A percentile compares a stretch with the other conserved stretches of the same genome.
Evolutionary conservation across 192 early-diverging fungal species (phyloP).

Genomic region (Geranomyces variabilis): DNA sequence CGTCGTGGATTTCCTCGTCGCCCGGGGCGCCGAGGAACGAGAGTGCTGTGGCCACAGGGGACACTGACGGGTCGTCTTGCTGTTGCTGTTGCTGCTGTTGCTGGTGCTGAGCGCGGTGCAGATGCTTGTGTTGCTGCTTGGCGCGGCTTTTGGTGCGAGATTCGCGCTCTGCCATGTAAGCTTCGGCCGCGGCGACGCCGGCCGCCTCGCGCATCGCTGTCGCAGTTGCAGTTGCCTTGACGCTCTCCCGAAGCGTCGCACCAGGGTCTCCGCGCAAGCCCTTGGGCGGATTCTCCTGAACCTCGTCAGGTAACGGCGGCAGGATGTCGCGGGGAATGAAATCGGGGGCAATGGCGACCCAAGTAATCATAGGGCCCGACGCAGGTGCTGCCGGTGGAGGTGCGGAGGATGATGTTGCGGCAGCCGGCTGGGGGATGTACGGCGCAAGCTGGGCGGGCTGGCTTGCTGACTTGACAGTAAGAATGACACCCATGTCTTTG

Average conservation of each 20-base stretch:
- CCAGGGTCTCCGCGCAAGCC: background rate
- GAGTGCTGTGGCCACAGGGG: background rate
- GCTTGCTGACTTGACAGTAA: constrained; percentile 45
- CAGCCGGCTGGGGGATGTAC: background rate
- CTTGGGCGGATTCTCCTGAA: background rate
- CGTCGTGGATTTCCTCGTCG: constrained; percentile 47
- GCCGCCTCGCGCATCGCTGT: background rate
- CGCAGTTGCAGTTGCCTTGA: background rate
- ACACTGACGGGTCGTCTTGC: background rate
- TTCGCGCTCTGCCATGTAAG: constrained; percentile 4
- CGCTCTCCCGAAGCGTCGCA: background rate
- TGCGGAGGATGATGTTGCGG: constrained; percentile 17
- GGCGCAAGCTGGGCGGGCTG: constrained; percentile 21
- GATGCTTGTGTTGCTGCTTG: background rate
- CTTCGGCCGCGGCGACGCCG: constrained; percentile 7
- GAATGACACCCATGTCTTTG: constrained; percentile 69
- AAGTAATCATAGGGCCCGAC: constrained; percentile 39
- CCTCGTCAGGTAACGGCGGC: background rate
- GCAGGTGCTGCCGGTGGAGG: constrained; percentile 14
- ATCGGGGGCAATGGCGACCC: constrained; percentile 43
- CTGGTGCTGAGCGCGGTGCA: background rate
- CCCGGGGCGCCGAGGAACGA: constrained; percentile 37
- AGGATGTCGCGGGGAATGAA: constrained; percentile 32
- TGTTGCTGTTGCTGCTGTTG: background rate
- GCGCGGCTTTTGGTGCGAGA: background rate